Conservation (phyloP, 2,329 filamentous ascomycete genomes). For the Aspergillus quadricinctus region DNA sequence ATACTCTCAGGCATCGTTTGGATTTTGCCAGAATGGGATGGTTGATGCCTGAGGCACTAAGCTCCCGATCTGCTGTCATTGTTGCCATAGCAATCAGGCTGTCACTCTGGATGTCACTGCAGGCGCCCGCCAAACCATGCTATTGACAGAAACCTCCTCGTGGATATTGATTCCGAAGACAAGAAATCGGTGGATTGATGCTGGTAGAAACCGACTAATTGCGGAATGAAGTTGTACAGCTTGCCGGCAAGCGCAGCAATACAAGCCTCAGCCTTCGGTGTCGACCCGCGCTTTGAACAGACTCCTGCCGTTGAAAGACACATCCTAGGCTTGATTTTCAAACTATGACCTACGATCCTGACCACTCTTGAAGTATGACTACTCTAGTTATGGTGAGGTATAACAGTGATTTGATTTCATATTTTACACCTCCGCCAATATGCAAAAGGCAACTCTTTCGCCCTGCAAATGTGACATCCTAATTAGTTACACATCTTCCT, state of each 20-base stretch:
- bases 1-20: constrained; percentile 14
- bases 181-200: too few species aligned
- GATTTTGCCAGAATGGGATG: constrained; percentile 23
- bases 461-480: background rate
- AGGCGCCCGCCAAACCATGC: too few species aligned
- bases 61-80: background rate
- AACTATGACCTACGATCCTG: background rate
- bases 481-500: background rate
- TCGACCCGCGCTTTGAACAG: background rate
- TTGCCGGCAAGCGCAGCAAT: too few species aligned
- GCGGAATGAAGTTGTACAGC: too few species aligned
- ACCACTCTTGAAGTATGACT: background rate
- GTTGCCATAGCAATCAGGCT: constrained; percentile 29
- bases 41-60: constrained; percentile 14
- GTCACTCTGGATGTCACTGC: background rate
- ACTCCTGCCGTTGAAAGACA: background rate
- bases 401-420: background rate
- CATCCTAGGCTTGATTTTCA: background rate
- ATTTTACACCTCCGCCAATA: background rate
- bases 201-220: too few species aligned
- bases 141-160: too few species aligned
- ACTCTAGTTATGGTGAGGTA: background rate
- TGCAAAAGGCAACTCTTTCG: background rate
- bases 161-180: too few species aligned
- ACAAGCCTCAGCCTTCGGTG: background rate